phyloP scores from a whole-genome alignment of 208 protist genomes.

The Balamuthia mandrillaris region DNA sequence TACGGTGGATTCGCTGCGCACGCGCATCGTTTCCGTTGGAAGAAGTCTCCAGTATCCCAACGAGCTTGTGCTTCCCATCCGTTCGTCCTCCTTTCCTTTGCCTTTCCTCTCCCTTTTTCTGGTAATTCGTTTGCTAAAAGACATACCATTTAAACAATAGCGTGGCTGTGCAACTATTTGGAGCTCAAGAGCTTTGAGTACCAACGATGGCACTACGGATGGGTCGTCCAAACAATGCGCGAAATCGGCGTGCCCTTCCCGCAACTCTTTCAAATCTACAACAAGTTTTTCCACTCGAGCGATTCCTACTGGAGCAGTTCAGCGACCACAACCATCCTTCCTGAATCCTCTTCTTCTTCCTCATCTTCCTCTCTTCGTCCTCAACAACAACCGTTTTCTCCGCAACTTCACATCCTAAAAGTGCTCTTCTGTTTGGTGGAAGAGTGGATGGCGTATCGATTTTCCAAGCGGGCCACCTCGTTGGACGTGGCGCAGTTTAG shows the following conservation, averaged over 20 bases:
- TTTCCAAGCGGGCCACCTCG: no score
- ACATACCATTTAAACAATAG: not conserved
- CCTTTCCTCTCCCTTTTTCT: not conserved
- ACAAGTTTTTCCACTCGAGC: no score
- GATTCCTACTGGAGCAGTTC: no score
- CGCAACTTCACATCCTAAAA: no score
- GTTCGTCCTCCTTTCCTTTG: not conserved
- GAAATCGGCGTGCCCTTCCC: not conserved
- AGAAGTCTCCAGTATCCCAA: not conserved
- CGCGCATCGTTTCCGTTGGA: not conserved
- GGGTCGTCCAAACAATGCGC: not conserved
- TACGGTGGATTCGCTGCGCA: not conserved
- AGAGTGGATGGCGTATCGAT: no score
- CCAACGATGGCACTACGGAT: not conserved
- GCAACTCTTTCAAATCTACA: conserved; percentile 5
- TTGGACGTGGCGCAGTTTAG: no score
- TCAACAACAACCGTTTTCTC: no score
- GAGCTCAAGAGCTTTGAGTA: not conserved
- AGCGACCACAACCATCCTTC: no score
- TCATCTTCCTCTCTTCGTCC: no score
- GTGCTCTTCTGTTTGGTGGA: no score
- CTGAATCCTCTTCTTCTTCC: no score
- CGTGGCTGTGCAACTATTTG: not conserved
- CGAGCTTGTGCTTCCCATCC: not conserved
- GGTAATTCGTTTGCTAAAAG: not conserved